These are phyloP conservation scores for Paramyrothecium sp. DNA, from an alignment of 2,329 filamentous ascomycete genomes.

Conservation along the genomic window DNA sequence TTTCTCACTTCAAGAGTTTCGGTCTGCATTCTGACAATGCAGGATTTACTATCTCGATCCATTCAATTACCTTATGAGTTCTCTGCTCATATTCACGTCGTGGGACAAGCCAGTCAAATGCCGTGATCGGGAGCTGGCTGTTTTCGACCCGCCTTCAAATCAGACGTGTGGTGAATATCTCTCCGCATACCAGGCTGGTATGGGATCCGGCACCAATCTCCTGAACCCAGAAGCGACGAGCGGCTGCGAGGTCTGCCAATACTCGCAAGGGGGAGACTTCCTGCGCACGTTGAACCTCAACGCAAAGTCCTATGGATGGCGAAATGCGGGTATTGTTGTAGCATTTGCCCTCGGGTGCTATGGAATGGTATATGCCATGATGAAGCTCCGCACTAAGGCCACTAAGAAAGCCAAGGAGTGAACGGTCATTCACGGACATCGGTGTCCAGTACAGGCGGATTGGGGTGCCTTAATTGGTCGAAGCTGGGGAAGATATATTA, in stretches of 20 bases:
- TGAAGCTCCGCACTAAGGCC: slow-evolving; percentile 38
- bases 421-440: not conserved
- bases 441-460: too few species aligned
- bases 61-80: slow-evolving; percentile 54
- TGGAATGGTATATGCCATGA: slow-evolving; percentile 31
- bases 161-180: slow-evolving; percentile 57
- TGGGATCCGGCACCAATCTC: slow-evolving; percentile 45
- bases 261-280: slow-evolving; percentile 53
- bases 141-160: slow-evolving; percentile 41
- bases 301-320: slow-evolving; percentile 60
- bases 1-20: slow-evolving; percentile 20
- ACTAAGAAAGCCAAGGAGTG: slow-evolving; percentile 25
- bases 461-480: too few species aligned
- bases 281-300: slow-evolving; percentile 52
- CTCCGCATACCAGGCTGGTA: slow-evolving; percentile 39
- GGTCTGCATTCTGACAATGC: not conserved
- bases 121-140: slow-evolving; percentile 39
- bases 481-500: too few species aligned
- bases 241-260: slow-evolving; percentile 58
- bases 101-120: slow-evolving; percentile 43
- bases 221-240: slow-evolving; percentile 52
- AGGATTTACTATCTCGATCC: slow-evolving; percentile 43
- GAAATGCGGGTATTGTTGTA: slow-evolving; percentile 55
- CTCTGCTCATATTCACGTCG: slow-evolving; percentile 44
- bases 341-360: slow-evolving; percentile 52